Percentiles rank a stretch among this genome's conserved stretches.
These are phyloP conservation scores for Amylostereum chailletii DNA, from an alignment of 1,284 basidiomycete genomes.

Conservation along the genomic window DNA sequence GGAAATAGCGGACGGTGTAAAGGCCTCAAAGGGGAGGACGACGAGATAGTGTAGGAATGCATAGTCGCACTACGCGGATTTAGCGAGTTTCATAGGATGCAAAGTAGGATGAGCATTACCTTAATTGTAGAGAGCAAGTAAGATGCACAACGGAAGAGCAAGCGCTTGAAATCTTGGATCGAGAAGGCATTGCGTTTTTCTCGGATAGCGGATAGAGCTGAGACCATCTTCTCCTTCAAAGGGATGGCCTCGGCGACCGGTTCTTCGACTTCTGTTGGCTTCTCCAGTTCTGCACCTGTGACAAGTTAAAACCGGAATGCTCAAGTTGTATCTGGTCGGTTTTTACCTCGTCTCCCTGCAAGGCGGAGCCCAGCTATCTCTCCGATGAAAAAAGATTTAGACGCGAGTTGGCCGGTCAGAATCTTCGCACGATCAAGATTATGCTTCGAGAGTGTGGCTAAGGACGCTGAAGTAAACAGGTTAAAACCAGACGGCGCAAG, in stretches of 20 bases:
- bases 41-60: constrained; percentile 87
- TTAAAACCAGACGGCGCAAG: neutral
- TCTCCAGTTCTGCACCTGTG: constrained; percentile 49
- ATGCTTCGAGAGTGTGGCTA: constrained; percentile 48
- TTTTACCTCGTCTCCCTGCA: constrained; percentile 37
- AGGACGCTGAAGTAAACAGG: constrained; percentile 37
- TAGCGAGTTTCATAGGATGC: neutral
- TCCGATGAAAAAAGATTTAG: constrained; percentile 80
- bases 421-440: constrained; percentile 72
- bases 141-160: constrained; percentile 85
- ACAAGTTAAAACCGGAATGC: neutral
- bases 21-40: constrained; percentile 81
- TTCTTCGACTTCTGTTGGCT: constrained; percentile 48
- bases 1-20: constrained; percentile 80
- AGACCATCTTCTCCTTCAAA: constrained; percentile 63
- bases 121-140: constrained; percentile 63
- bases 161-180: constrained; percentile 73
- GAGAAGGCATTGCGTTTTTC: constrained; percentile 65
- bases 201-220: constrained; percentile 60
- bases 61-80: constrained; percentile 59
- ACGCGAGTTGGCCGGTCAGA: constrained; percentile 73
- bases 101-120: constrained; percentile 7
- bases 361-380: constrained; percentile 79
- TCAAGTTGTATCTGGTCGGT: neutral
- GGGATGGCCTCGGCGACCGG: constrained; percentile 52